Evolutionary conservation across 495 filamentous ascomycete species (phyloP), one percentile per base, ranked within the genome.

Genomic region (Astrothelium subdiscretum): DNA sequence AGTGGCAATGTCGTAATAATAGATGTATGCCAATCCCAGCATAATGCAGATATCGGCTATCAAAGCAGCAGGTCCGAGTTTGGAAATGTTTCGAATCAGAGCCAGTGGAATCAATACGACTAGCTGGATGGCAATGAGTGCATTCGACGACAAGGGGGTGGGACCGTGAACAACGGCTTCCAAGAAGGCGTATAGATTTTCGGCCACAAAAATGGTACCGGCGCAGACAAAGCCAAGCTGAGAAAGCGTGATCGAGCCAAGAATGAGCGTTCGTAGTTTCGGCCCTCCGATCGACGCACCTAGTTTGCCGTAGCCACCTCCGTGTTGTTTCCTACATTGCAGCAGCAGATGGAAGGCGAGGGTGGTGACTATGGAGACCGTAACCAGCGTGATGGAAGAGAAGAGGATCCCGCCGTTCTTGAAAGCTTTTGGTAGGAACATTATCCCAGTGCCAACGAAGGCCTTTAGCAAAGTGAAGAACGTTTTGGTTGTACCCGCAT

Each of bases 321-420:
- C 84, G 42, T 96, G 83, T 69, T 84, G 88, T 48, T 96, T 75
- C 59, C 95, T 85, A 10, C 91, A 91, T 62, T 85, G 87, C 32
- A 97, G 91, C 22, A 98, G 81, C 24, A 97, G 78, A 15, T 97
- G 89, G 74, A 98, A 98, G 75, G 90, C 95, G 77, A 97, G 96
- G 74, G 94, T 97, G 69, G 89, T 95, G 59, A 98, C 75, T 2
- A 82, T 71, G 1, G 94, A 91, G 24, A 97, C 89, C 62, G 80
- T 83, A 20, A 98, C 77, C 15, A 98, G 80, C 32, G 97, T 90
- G 59, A 96, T 62, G 71, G 90, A 95, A 71, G 90, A 96, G 75
- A 98, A 98, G 43, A 97, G 75, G 90, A 98, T 96, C 60, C 94
- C 94, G 57, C 94, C 94, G 67, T 97, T 98, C 52, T 95, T 80